These are phyloP conservation scores for Tremella yokohamensis DNA, from an alignment of 768 basidiomycete genomes.

Conservation along the genomic window DNA sequence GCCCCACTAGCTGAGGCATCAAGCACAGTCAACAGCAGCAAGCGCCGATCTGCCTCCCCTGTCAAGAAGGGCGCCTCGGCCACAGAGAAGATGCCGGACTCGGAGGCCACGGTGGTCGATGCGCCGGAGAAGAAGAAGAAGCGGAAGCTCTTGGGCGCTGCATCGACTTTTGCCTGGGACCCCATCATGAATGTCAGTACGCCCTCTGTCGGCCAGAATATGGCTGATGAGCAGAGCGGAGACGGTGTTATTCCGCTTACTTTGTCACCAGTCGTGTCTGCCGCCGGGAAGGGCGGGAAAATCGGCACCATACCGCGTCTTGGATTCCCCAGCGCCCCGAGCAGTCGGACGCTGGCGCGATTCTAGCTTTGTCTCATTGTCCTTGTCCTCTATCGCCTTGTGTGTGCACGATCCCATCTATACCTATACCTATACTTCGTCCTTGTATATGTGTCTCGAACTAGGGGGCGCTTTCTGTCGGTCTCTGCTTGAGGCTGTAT, in stretches of 20 bases:
- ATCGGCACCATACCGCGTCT: conserved; percentile 35
- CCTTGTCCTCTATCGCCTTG: background rate
- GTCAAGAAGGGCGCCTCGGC: conserved; percentile 9
- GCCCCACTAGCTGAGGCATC: conserved; percentile 13
- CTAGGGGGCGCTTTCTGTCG: background rate
- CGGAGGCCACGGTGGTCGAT: conserved; percentile 6
- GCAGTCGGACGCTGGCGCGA: background rate
- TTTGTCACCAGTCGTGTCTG: conserved; percentile 36
- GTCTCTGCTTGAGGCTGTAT: background rate
- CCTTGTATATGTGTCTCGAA: background rate
- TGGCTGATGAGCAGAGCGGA: conserved; percentile 31
- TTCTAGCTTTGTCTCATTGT: background rate
- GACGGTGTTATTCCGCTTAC: conserved; percentile 39
- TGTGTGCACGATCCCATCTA: background rate
- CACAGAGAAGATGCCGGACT: conserved; percentile 4
- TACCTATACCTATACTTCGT: conserved; percentile 1
- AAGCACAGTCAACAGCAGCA: conserved; percentile 9
- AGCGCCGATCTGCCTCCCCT: conserved; percentile 7
- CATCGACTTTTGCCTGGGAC: conserved; percentile 42
- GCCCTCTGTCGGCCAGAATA: background rate
- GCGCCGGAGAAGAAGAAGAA: conserved; percentile 45
- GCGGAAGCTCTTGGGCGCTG: conserved; percentile 29
- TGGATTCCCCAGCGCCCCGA: conserved; percentile 23
- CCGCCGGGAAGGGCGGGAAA: conserved; percentile 15
- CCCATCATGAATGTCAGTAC: conserved; percentile 38